phyloP scores from a whole-genome alignment of 768 basidiomycete genomes.

The Psilocybe cyanescens region DNA sequence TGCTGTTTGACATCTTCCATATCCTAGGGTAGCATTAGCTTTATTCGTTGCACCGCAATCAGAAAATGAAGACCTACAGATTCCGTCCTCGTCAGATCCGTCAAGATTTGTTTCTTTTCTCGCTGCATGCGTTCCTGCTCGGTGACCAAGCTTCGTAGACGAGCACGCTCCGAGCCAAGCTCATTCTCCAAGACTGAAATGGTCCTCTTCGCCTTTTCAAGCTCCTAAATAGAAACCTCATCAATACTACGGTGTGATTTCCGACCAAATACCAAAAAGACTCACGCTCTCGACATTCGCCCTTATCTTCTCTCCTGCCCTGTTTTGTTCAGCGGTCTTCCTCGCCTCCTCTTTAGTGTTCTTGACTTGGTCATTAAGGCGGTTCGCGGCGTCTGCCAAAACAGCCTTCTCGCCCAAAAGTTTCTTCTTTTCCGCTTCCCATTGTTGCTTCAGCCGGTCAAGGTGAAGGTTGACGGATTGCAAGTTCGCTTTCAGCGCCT shows the following conservation, averaged over 20 bases:
- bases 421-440: constrained; percentile 68
- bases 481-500: constrained; percentile 63
- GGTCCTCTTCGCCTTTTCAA: constrained; percentile 65
- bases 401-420: constrained; percentile 73
- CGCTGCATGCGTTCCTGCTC: constrained; percentile 67
- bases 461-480: constrained; percentile 66
- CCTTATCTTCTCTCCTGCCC: constrained; percentile 49
- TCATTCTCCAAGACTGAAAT: constrained; percentile 74
- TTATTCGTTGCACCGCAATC: not conserved
- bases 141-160: constrained; percentile 60
- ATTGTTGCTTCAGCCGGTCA: constrained; percentile 64
- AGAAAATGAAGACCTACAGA: constrained; percentile 48
- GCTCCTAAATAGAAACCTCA: constrained; percentile 53
- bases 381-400: constrained; percentile 71
- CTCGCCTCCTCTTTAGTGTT: constrained; percentile 60
- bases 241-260: not conserved
- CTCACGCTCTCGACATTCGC: constrained; percentile 60
- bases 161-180: constrained; percentile 70
- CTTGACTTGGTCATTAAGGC: constrained; percentile 64
- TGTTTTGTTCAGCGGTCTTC: constrained; percentile 56
- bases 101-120: constrained; percentile 65
- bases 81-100: constrained; percentile 73
- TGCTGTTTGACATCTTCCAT: constrained; percentile 79
- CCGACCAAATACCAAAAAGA: not conserved
- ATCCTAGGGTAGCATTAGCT: constrained; percentile 48